Conservation (phyloP, 169 alveolate species). For the Cryptosporidium viatorum region DNA sequence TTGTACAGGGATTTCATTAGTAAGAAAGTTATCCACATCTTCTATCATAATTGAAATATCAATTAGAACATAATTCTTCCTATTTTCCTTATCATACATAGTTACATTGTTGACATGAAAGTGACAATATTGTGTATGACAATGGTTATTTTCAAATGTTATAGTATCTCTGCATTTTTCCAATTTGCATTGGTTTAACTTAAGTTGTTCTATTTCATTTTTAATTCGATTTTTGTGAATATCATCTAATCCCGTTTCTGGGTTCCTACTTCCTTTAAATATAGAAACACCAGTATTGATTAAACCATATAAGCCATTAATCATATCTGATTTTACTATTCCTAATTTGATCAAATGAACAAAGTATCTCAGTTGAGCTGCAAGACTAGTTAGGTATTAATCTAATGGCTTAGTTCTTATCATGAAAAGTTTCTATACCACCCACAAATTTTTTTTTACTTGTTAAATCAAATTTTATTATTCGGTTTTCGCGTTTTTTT, state of each 20-base stretch:
- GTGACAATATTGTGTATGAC: conserved; percentile 12
- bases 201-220: conserved; percentile 61
- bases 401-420: not conserved
- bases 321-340: conserved; percentile 21
- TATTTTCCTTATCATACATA: conserved; percentile 30
- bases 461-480: not conserved
- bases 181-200: conserved; percentile 30
- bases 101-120: conserved; percentile 43
- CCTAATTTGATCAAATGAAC: not conserved
- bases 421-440: not conserved
- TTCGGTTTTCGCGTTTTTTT: not conserved
- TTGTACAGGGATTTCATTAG: conserved; percentile 11
- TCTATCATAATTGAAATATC: conserved; percentile 38
- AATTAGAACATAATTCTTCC: conserved; percentile 28
- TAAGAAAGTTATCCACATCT: conserved; percentile 11
- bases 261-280: not conserved
- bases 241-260: not conserved
- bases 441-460: not conserved
- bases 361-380: not conserved
- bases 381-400: not conserved
- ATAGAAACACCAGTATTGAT: not conserved
- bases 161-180: not conserved
- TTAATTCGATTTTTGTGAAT: conserved; percentile 66
- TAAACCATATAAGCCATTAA: conserved; percentile 2
- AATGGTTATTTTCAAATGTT: not conserved